Evolutionary conservation across 106 monocot genomes (phyloP), one percentile per base, ranked within the genome.

Genomic region (Dendrobium officinale): DNA sequence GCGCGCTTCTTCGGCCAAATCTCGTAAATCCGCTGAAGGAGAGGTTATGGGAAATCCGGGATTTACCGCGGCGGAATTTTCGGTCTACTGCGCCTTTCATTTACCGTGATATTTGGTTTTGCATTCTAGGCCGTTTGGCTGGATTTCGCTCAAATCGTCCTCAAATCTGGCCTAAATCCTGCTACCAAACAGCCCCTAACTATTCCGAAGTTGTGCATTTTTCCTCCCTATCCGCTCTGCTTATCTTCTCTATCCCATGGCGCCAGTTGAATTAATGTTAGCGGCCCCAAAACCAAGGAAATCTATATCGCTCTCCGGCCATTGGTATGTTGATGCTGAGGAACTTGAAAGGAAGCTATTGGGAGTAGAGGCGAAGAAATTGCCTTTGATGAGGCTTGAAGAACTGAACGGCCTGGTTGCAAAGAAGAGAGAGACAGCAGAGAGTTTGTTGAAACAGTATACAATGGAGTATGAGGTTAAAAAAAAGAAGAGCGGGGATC

Each of bases 361-460:
- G 61, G 84, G 82, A 17, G 40, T 42, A 33, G 78, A 75, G 22
- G 55, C 42, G 77, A 79, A 70, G 79, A 82, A 80, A 17, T 58
- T 72, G 33, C 43, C 84, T 31, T 41, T 67, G 10, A 26, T 76
- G 73, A 87, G 93, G 33, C 72, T 91, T 8, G 87, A 86, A 64
- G 89, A 90, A 84, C 47, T 92, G 76, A 87, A 87, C 83, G 78
- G 4, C 20, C 26, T 97, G 76, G 92, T 80, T 15, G 85, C 45
- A 78, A 75, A 77, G 78, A 96, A 92, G 85, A 91, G 82, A 75
- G 90, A 87, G 67, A 15, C 93, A 68, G 93, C 84, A 19, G 92
- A 88, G 84, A 89, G 79, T 80, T 79, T 97, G 77, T 42, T 97
- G 85, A 80, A 31, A 42, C 96, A 94, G 82, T 97, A 90, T 47